Conservation (phyloP, 1,284 basidiomycete genomes). For the Sanghuangporus baumii region DNA sequence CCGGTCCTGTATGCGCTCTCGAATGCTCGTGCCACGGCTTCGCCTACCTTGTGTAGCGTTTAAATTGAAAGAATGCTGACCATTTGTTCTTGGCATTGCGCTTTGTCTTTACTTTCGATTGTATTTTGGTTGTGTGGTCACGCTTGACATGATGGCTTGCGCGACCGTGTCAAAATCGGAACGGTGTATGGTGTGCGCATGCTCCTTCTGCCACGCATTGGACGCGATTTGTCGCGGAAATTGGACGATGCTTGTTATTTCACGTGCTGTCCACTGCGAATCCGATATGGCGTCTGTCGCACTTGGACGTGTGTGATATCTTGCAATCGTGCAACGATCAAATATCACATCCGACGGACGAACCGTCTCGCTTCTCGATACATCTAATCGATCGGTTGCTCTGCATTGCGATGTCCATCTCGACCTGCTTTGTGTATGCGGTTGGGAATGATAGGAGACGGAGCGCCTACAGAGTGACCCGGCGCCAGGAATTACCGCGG, state of each 20-base stretch:
- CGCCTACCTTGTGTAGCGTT: neutral
- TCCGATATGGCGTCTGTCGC: neutral
- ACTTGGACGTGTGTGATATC: neutral
- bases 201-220: neutral
- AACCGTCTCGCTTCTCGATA: neutral
- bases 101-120: neutral
- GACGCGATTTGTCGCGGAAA: neutral
- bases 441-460: constrained; percentile 70
- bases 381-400: neutral
- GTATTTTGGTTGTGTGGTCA: neutral
- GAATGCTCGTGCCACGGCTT: neutral
- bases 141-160: neutral
- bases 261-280: neutral
- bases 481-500: constrained; percentile 90
- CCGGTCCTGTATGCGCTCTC: neutral
- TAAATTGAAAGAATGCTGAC: neutral
- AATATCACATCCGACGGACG: neutral
- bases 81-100: constrained; percentile 4
- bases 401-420: neutral
- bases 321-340: neutral
- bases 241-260: neutral
- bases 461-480: constrained; percentile 94
- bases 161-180: neutral
- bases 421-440: neutral
- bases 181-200: neutral